phyloP scores from a whole-genome alignment of 1,284 basidiomycete species.

The Anthracocystis walkeri region DNA sequence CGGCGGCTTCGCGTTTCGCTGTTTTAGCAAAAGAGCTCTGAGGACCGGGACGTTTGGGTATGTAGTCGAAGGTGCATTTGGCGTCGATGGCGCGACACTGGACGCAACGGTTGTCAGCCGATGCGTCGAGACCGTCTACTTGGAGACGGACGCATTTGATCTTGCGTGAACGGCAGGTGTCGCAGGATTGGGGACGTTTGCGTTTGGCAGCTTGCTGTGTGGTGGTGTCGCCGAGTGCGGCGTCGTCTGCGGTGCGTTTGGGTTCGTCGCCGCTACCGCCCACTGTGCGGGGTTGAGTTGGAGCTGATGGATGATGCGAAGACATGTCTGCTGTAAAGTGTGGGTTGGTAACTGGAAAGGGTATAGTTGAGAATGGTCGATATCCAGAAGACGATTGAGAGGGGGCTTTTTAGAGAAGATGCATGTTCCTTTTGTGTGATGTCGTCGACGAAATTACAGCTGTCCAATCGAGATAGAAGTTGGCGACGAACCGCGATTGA shows the following conservation, averaged over 20 bases:
- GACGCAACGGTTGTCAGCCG: conserved; percentile 43
- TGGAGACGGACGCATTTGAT: conserved; percentile 53
- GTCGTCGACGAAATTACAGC: no score
- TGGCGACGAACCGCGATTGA: no score
- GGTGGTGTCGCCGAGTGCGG: conserved; percentile 13
- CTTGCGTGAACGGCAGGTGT: conserved; percentile 55
- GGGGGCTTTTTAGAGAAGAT: no score
- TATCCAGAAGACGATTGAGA: no score
- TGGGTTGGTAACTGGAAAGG: not conserved
- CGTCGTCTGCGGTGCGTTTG: conserved; percentile 31
- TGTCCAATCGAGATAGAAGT: no score
- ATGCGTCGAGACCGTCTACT: conserved; percentile 43
- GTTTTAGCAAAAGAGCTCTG: conserved; percentile 52
- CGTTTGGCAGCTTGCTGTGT: conserved; percentile 30
- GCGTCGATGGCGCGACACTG: conserved; percentile 54
- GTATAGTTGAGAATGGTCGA: not conserved
- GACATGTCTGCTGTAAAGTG: conserved; percentile 18
- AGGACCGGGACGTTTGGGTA: conserved; percentile 53
- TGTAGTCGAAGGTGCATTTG: conserved; percentile 55
- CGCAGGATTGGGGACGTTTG: conserved; percentile 56
- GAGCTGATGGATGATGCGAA: conserved; percentile 17
- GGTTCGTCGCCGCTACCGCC: conserved; percentile 5
- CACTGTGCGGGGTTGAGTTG: not conserved
- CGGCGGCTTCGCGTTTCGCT: conserved; percentile 33
- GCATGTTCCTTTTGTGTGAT: no score